Evolutionary conservation across 1,284 basidiomycete genomes (phyloP).

Genomic region (Sanghuangporus weigelae): DNA sequence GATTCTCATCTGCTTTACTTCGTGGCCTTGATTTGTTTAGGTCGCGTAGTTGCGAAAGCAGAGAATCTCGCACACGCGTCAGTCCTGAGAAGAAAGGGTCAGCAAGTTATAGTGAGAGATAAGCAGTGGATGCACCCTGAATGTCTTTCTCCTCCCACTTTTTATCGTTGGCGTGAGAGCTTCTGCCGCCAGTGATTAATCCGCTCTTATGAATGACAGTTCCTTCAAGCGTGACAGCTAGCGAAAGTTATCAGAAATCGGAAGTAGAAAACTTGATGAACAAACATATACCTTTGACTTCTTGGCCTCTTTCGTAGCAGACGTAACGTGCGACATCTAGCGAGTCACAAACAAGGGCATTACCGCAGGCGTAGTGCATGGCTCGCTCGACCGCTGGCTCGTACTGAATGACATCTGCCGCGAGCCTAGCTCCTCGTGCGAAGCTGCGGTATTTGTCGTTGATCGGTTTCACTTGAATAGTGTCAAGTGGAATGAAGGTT

Average conservation of each 20-base stretch:
- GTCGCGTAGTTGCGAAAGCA: slow-evolving; percentile 78
- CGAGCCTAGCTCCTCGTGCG: slow-evolving; percentile 86
- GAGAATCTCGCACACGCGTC: slow-evolving; percentile 65
- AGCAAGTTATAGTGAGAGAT: not conserved
- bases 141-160: slow-evolving; percentile 95
- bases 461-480: slow-evolving; percentile 88
- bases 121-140: slow-evolving; percentile 47
- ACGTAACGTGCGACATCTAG: slow-evolving; percentile 90
- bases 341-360: slow-evolving; percentile 90
- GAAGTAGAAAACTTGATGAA: not conserved
- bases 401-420: slow-evolving; percentile 91
- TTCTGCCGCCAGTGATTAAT: slow-evolving; percentile 92
- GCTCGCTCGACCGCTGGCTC: slow-evolving; percentile 86
- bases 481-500: slow-evolving; percentile 96
- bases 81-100: slow-evolving; percentile 44
- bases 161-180: slow-evolving; percentile 63
- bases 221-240: slow-evolving; percentile 95
- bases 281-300: slow-evolving; percentile 79
- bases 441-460: slow-evolving; percentile 94
- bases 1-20: slow-evolving; percentile 75
- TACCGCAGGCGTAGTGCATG: slow-evolving; percentile 95
- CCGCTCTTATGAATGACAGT: slow-evolving; percentile 98
- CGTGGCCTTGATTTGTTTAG: slow-evolving; percentile 78
- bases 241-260: not conserved
- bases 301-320: slow-evolving; percentile 90